Conservation (phyloP, 805 yeast genomes). For the Yamadazyma paraphyllophila region DNA sequence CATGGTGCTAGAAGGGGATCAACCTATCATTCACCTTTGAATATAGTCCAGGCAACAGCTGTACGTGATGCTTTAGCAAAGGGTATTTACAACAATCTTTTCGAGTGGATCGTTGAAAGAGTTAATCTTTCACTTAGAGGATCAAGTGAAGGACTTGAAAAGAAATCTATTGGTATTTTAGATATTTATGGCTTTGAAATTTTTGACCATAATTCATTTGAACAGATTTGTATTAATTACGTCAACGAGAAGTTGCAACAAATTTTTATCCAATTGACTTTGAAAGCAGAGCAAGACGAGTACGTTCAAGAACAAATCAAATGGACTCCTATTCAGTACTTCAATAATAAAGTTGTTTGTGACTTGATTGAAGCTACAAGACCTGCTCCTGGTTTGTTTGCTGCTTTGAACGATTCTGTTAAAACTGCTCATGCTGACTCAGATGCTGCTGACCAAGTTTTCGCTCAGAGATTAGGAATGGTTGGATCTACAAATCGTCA, state of each 20-base stretch:
- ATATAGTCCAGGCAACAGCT: conserved; percentile 88
- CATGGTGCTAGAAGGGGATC: conserved; percentile 92
- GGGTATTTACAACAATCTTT: conserved; percentile 86
- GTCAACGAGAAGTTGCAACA: conserved; percentile 96
- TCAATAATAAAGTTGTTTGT: conserved; percentile 94
- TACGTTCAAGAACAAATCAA: conserved; percentile 91
- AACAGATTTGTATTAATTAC: conserved; percentile 92
- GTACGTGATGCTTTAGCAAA: conserved; percentile 94
- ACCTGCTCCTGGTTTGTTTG: conserved; percentile 91
- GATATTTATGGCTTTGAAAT: conserved; percentile 97
- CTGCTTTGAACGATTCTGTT: conserved; percentile 93
- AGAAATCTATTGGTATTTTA: conserved; percentile 83
- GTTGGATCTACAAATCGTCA: conserved; percentile 76
- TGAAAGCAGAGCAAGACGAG: conserved; percentile 97
- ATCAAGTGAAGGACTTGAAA: conserved; percentile 24
- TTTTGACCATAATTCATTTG: conserved; percentile 91
- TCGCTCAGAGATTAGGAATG: conserved; percentile 86
- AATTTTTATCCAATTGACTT: conserved; percentile 90
- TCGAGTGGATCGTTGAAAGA: conserved; percentile 94
- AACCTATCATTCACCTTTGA: conserved; percentile 90
- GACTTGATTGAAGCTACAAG: conserved; percentile 90
- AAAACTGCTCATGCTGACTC: conserved; percentile 99
- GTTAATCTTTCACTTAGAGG: conserved; percentile 74
- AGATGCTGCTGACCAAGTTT: conserved; percentile 92
- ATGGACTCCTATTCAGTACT: conserved; percentile 97